Conservation (phyloP, 805 yeast species). For the Diddensiella transvaalensis region DNA sequence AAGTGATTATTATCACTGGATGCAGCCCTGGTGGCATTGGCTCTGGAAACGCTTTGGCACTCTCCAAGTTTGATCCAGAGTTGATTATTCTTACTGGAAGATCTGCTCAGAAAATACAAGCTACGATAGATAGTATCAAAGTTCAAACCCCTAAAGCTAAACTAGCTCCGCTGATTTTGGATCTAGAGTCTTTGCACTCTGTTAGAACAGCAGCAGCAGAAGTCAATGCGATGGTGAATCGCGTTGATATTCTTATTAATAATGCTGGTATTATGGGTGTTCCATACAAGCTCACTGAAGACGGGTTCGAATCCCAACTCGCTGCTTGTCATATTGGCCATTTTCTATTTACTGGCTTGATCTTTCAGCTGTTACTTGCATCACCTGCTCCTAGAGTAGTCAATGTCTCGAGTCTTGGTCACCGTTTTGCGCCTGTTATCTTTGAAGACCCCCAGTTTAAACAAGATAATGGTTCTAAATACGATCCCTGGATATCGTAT, state of each 20-base stretch:
- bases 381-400: constrained; percentile 7
- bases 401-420: constrained; percentile 11
- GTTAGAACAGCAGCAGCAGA: constrained; percentile 9
- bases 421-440: constrained; percentile 10
- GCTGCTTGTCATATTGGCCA: constrained; percentile 78
- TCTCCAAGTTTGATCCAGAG: constrained; percentile 10
- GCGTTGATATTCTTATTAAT: constrained; percentile 60
- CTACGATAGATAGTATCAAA: constrained; percentile 8
- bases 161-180: constrained; percentile 12
- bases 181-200: constrained; percentile 9
- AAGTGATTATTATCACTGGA: constrained; percentile 16
- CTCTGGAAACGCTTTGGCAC: constrained; percentile 13
- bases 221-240: constrained; percentile 13
- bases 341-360: constrained; percentile 55
- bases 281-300: constrained; percentile 60
- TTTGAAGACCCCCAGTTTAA: constrained; percentile 11
- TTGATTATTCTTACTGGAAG: constrained; percentile 13
- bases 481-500: constrained; percentile 35
- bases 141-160: constrained; percentile 11
- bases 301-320: constrained; percentile 74
- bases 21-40: constrained; percentile 17
- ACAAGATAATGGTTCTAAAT: constrained; percentile 6
- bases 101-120: constrained; percentile 1
- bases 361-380: constrained; percentile 5
- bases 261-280: constrained; percentile 83